Conservation (phyloP, 1,284 basidiomycete genomes). For the Vanrija pseudolonga region DNA sequence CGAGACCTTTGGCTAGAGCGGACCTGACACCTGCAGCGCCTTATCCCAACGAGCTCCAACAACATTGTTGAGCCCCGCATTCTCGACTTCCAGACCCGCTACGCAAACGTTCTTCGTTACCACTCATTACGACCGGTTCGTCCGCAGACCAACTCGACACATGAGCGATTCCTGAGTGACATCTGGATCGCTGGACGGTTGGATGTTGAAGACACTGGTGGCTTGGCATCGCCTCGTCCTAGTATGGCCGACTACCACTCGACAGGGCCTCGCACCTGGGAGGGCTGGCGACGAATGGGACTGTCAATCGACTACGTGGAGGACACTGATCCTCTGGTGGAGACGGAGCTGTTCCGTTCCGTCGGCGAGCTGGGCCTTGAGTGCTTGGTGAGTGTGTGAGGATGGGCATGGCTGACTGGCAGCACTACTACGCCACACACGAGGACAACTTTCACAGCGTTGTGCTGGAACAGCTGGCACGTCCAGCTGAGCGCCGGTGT, state of each 20-base stretch:
- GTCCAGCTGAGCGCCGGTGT: conserved; percentile 72
- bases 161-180: conserved; percentile 62
- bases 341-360: conserved; percentile 76
- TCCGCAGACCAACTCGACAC: conserved; percentile 60
- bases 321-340: conserved; percentile 72
- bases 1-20: background rate
- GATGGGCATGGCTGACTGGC: conserved; percentile 12
- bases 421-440: conserved; percentile 66
- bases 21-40: conserved; percentile 55
- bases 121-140: conserved; percentile 75
- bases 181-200: conserved; percentile 62
- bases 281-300: conserved; percentile 51
- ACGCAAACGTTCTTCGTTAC: conserved; percentile 73
- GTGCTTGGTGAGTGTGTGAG: conserved; percentile 60
- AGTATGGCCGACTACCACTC: conserved; percentile 38
- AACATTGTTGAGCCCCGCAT: conserved; percentile 78
- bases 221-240: conserved; percentile 8
- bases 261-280: conserved; percentile 17
- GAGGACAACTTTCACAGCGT: conserved; percentile 83
- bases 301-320: conserved; percentile 51
- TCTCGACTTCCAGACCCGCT: conserved; percentile 86
- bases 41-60: conserved; percentile 70
- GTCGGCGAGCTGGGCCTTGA: conserved; percentile 82
- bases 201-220: conserved; percentile 14
- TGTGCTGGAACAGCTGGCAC: conserved; percentile 77